These are phyloP conservation scores for Colletotrichum tropicicola DNA, from an alignment of 2,329 filamentous ascomycete species.

Conservation along the genomic window DNA sequence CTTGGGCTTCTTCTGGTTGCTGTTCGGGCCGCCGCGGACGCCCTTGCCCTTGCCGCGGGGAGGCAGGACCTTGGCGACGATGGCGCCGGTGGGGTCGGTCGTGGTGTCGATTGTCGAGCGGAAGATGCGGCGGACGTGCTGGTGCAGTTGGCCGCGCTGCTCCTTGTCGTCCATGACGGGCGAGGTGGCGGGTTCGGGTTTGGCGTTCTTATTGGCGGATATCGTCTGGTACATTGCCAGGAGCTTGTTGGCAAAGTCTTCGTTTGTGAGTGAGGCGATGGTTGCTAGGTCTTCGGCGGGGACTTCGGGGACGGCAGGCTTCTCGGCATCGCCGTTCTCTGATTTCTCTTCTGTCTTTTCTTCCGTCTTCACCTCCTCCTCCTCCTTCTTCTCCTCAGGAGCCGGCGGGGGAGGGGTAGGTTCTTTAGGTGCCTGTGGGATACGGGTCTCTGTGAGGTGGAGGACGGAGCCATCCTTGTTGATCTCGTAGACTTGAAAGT, in stretches of 20 bases:
- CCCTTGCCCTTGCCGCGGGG: constrained; percentile 39
- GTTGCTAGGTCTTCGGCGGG: constrained; percentile 41
- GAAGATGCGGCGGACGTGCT: constrained; percentile 81
- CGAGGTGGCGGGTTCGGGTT: constrained; percentile 46
- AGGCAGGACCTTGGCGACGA: constrained; percentile 72
- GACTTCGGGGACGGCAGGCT: constrained; percentile 38
- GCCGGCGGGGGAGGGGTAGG: constrained; percentile 10
- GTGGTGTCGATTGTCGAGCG: constrained; percentile 79
- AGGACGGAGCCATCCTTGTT: constrained; percentile 77
- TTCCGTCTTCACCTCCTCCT: constrained; percentile 27
- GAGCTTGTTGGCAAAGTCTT: constrained; percentile 49
- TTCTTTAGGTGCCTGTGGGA: constrained; percentile 23
- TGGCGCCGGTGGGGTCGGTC: constrained; percentile 66
- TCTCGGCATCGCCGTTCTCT: constrained; percentile 34
- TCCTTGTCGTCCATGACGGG: constrained; percentile 53
- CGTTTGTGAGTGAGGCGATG: constrained; percentile 50
- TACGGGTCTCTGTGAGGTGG: constrained; percentile 61
- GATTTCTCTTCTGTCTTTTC: constrained; percentile 29
- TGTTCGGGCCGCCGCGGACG: constrained; percentile 36
- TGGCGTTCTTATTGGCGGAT: constrained; percentile 40
- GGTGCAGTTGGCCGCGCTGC: constrained; percentile 58
- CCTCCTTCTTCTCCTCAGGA: constrained; percentile 31
- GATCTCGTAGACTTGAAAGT: constrained; percentile 94
- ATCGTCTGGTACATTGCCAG: constrained; percentile 49
- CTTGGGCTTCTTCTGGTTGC: constrained; percentile 25